A percentile compares a stretch with the other conserved stretches of the same genome.
Conservation (phyloP, 345 rosid genomes). For the Citrus australasica region DNA sequence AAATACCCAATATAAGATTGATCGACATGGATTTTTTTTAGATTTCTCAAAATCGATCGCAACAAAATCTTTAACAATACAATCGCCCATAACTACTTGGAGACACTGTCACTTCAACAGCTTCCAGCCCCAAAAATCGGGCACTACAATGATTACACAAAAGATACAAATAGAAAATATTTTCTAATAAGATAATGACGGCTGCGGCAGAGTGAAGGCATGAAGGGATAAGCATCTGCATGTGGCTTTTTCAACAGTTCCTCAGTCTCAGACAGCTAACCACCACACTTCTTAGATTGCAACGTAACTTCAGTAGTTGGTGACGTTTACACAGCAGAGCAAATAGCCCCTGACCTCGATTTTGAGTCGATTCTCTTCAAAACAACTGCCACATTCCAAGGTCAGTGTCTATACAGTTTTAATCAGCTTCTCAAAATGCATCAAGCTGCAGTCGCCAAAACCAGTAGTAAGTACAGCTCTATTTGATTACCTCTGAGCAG, state of each 20-base stretch:
- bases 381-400: not conserved
- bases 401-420: not conserved
- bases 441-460: not conserved
- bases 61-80: no score
- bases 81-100: no score
- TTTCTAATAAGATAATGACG: no score
- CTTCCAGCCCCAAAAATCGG: no score
- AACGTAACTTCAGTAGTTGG: not conserved
- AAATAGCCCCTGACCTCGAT: not conserved
- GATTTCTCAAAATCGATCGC: no score
- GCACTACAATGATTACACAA: no score
- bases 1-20: no score
- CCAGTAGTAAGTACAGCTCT: not conserved
- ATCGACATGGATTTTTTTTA: no score
- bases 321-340: not conserved
- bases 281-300: no score
- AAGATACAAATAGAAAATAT: no score
- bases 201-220: no score
- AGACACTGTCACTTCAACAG: no score
- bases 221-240: not conserved
- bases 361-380: not conserved
- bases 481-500: not conserved
- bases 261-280: not conserved
- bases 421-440: not conserved
- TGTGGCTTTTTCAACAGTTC: not conserved